A percentile compares a stretch with the other conserved stretches of the same genome.
Evolutionary conservation across 2,329 filamentous ascomycete genomes (phyloP).

Genomic region (Eutypella sp.): DNA sequence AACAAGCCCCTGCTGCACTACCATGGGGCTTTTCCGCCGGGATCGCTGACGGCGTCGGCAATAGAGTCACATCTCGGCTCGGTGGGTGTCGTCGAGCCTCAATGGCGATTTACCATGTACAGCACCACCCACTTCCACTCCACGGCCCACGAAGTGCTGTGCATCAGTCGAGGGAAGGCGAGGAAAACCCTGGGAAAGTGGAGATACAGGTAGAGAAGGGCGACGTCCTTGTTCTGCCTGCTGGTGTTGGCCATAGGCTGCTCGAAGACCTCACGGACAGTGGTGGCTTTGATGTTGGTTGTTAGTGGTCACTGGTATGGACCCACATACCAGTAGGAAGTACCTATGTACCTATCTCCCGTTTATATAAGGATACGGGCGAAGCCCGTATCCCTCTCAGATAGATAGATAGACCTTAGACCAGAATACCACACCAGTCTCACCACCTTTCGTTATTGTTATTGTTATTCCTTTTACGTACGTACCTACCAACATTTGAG

Average conservation of each 20-base stretch:
- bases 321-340: too few species aligned
- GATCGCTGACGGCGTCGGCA: constrained; percentile 32
- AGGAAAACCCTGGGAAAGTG: constrained; percentile 52
- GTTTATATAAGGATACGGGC: too few species aligned
- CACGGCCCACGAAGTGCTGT: constrained; percentile 62
- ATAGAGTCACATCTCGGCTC: constrained; percentile 52
- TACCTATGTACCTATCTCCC: too few species aligned
- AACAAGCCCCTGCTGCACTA: constrained; percentile 62
- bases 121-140: constrained; percentile 61
- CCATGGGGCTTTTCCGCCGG: constrained; percentile 48
- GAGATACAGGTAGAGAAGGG: constrained; percentile 52
- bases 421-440: too few species aligned
- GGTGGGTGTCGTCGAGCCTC: constrained; percentile 52
- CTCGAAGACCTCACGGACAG: constrained; percentile 43
- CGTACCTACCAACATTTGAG: too few species aligned
- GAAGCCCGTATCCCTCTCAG: too few species aligned
- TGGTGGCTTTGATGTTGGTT: background rate
- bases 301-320: too few species aligned
- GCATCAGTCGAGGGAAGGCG: constrained; percentile 55
- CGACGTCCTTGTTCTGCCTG: constrained; percentile 61
- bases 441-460: too few species aligned
- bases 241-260: constrained; percentile 60
- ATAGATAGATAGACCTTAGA: too few species aligned
- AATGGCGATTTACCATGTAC: constrained; percentile 70
- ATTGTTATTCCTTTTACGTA: too few species aligned